Base-by-base conservation (phyloP, 192 early-diverging fungal genomes). In the Spizellomyces sp. region DNA sequence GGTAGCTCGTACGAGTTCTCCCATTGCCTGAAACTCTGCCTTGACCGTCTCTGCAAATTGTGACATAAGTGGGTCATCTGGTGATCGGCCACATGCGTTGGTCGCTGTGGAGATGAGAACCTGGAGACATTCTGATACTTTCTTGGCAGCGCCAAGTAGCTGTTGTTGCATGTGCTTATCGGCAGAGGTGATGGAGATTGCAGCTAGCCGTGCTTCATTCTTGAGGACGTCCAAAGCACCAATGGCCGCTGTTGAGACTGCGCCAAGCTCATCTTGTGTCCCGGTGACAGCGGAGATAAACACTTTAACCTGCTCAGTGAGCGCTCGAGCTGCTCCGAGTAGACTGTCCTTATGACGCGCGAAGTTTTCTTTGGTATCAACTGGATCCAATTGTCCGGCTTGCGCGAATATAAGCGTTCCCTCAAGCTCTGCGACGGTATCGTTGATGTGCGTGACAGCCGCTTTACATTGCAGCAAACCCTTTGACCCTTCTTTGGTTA, bases 111-210 rank as follows among this genome's bases (percentile, higher is more conserved):
- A 27, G 27, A 83, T 77, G 36, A 88, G 60, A 5, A 14, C 66
- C 52, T 84, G 75, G 36, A 87, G 60, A 8, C 73, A 67, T 52
- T 79, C 83, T 4, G 79, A 45, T 15, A 88, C 83, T 14, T 41
- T 22, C 70, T 76, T 81, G 9, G 80, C 79, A 6, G 76, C 66
- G 5, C 21, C 15, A 19, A 88, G 74, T 1, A 88, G 75, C 59
- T 88, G 71, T 60, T 78, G 75, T 72, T 88, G 86, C 81, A 86
- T 81, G 58, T 87, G 62, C 50, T 80, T 84, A 66, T 88, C 84
- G 43, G 59, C 83, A 48, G 80, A 83, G 4, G 85, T 80, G 15
- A 88, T 57, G 8, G 86, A 76, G 0, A 74, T 71, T 9, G 86
- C 86, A 3, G 71, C 78, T 22, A 58, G 48, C 14, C 70, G 83